Evolutionary conservation across 169 alveolate genomes (phyloP).

Genomic region (Theileria parva): DNA sequence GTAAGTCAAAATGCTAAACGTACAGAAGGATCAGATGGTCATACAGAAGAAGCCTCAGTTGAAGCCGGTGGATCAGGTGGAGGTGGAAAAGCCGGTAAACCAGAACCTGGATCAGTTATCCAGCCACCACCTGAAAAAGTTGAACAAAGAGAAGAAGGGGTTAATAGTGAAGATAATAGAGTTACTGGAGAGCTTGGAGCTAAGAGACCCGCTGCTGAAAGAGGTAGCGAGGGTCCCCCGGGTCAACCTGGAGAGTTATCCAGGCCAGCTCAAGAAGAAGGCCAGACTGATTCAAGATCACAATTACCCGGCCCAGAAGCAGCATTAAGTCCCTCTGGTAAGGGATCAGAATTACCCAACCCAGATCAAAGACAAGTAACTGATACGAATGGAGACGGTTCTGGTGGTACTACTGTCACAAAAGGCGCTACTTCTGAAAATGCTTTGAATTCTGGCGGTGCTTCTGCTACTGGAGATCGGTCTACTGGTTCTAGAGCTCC

Average conservation of each 20-base stretch:
- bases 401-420: too few relatives aligned
- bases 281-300: not conserved
- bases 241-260: not conserved
- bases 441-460: not conserved
- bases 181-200: not conserved
- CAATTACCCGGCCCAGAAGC: not conserved
- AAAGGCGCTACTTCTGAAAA: not conserved
- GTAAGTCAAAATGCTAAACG: not conserved
- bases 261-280: not conserved
- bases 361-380: not conserved
- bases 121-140: too few relatives aligned
- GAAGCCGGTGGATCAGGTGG: not conserved
- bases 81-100: too few relatives aligned
- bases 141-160: not conserved
- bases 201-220: not conserved
- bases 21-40: not conserved
- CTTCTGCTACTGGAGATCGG: too few relatives aligned
- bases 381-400: not conserved
- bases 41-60: not conserved
- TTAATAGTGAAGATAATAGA: not conserved
- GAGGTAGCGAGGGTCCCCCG: not conserved
- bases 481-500: too few relatives aligned
- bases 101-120: too few relatives aligned
- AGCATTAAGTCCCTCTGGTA: too few relatives aligned
- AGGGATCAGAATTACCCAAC: not conserved